A percentile compares a stretch with the other conserved stretches of the same genome.
These are phyloP conservation scores for Chamaenerion angustifolium DNA, from an alignment of 345 rosid genomes.

Conservation along the genomic window DNA sequence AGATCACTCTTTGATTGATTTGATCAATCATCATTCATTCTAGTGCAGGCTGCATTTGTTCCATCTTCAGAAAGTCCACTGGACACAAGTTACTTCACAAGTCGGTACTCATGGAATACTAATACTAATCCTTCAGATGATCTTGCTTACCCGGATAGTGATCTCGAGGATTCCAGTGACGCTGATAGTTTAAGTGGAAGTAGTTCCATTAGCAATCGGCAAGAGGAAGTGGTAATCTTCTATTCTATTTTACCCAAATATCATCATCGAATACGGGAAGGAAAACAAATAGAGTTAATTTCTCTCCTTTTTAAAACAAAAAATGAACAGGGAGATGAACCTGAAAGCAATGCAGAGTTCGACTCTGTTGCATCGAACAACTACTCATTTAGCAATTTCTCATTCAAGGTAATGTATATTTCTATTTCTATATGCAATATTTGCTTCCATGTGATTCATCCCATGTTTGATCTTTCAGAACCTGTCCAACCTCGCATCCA, in stretches of 20 bases:
- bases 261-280: no score
- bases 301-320: no score
- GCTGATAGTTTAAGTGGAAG: constrained; percentile 89
- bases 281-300: background rate
- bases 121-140: constrained; percentile 59
- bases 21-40: background rate
- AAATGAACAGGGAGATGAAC: constrained; percentile 61
- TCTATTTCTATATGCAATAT: no score
- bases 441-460: no score
- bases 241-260: background rate
- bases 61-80: constrained; percentile 88
- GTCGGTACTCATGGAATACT: constrained; percentile 86
- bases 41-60: constrained; percentile 80
- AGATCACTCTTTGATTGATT: background rate
- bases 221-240: constrained; percentile 67
- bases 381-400: constrained; percentile 96
- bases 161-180: constrained; percentile 76
- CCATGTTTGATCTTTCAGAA: constrained; percentile 30
- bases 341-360: constrained; percentile 55
- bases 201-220: constrained; percentile 67
- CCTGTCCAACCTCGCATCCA: constrained; percentile 92
- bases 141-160: constrained; percentile 50
- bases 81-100: constrained; percentile 96
- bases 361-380: constrained; percentile 63
- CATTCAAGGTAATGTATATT: constrained; percentile 83